Evolutionary conservation across 768 basidiomycete species (phyloP).

Genomic region (Mycena galericulata): DNA sequence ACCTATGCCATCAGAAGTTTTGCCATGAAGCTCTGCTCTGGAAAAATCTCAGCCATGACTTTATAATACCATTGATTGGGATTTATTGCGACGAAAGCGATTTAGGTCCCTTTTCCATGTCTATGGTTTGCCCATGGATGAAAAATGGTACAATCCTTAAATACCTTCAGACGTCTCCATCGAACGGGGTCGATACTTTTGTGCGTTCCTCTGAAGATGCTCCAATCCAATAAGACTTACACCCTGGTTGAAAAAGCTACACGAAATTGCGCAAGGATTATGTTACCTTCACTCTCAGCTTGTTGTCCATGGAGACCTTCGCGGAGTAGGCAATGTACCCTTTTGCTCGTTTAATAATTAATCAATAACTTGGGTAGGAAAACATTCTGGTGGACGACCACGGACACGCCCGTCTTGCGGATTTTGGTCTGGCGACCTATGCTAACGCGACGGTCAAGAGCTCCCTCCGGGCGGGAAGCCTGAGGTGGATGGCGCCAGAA

Average conservation of each 20-base stretch:
- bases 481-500: slow-evolving; percentile 31
- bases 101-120: not conserved
- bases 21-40: slow-evolving; percentile 34
- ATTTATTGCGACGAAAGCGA: slow-evolving; percentile 4
- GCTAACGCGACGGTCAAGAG: slow-evolving; percentile 25
- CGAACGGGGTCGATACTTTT: not conserved
- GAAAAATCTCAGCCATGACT: slow-evolving; percentile 30
- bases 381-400: slow-evolving; percentile 37
- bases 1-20: slow-evolving; percentile 18
- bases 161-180: slow-evolving; percentile 4
- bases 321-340: slow-evolving; percentile 21
- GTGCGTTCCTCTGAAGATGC: not conserved
- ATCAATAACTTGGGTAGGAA: not conserved
- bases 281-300: slow-evolving; percentile 28
- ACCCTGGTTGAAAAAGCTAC: slow-evolving; percentile 18
- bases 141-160: slow-evolving; percentile 23
- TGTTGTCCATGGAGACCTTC: slow-evolving; percentile 36
- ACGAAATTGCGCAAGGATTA: slow-evolving; percentile 30
- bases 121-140: slow-evolving; percentile 34
- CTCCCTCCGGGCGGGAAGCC: slow-evolving; percentile 9
- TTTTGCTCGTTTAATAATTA: too few species aligned
- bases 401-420: slow-evolving; percentile 35
- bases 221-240: not conserved
- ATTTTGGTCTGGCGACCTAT: slow-evolving; percentile 37
- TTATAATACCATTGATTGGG: slow-evolving; percentile 32